Percentiles rank a stretch among this genome's conserved stretches.
Conservation (phyloP, 2,329 filamentous ascomycete species). For the Verticillium longisporum region DNA sequence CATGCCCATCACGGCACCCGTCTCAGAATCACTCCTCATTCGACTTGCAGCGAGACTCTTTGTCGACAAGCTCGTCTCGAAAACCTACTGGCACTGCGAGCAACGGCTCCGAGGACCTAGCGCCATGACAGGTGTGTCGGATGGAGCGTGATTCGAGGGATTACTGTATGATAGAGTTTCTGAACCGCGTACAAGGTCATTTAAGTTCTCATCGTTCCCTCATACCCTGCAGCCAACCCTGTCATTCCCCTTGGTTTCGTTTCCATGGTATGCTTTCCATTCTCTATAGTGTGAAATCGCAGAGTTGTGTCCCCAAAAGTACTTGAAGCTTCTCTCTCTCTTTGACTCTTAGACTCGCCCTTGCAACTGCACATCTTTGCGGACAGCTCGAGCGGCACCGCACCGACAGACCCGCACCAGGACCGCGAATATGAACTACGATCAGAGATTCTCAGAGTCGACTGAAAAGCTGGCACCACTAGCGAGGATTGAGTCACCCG, state of each 20-base stretch:
- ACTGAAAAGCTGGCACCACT: constrained; percentile 12
- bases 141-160: no score
- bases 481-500: constrained; percentile 10
- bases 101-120: neutral
- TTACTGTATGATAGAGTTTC: no score
- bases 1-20: neutral
- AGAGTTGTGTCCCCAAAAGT: neutral
- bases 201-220: neutral
- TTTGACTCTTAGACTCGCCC: neutral
- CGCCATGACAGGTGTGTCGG: neutral
- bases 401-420: neutral
- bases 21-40: neutral
- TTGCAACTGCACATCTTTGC: neutral
- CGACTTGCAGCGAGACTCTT: neutral
- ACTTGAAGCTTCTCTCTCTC: neutral
- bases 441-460: constrained; percentile 13
- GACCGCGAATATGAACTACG: constrained; percentile 6
- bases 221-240: neutral
- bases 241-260: neutral
- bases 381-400: neutral
- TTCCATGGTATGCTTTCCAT: neutral
- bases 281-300: neutral
- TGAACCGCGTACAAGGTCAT: neutral
- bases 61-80: neutral
- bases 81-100: neutral